A percentile compares a stretch with the other conserved stretches of the same genome.
These are phyloP conservation scores for Casuarina cunninghamiana DNA, from an alignment of 306 rosid genomes.

Conservation along the genomic window DNA sequence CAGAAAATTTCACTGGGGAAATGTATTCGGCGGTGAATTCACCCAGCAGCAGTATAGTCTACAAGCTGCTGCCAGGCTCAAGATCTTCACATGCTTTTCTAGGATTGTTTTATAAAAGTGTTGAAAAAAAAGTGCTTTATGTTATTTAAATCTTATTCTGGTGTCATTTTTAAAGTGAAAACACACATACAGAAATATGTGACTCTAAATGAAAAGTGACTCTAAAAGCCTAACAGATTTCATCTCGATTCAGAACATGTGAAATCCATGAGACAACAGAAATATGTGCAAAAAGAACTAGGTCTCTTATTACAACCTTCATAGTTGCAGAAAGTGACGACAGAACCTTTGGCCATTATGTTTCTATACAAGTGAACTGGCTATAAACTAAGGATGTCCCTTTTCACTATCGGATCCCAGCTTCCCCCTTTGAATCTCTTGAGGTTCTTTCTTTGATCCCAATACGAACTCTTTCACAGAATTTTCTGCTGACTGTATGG, in stretches of 20 bases:
- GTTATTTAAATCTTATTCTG: no score
- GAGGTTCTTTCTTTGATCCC: constrained; percentile 54
- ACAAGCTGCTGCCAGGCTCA: neutral
- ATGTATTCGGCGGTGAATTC: no score
- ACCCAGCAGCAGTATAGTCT: no score
- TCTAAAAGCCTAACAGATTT: no score
- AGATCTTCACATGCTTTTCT: constrained; percentile 1
- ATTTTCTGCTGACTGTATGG: constrained; percentile 58
- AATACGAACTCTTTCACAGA: constrained; percentile 58
- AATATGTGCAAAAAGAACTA: neutral
- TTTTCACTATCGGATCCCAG: constrained; percentile 34
- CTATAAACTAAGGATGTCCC: constrained; percentile 44
- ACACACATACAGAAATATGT: no score
- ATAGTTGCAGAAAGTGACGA: neutral
- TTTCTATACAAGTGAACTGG: constrained; percentile 32
- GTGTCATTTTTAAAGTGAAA: no score
- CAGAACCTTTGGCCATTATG: neutral
- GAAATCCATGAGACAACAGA: neutral
- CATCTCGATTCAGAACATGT: no score
- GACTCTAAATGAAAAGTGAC: no score
- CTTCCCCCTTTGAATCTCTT: constrained; percentile 42
- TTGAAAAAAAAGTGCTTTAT: no score
- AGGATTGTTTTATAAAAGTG: neutral
- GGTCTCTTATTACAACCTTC: neutral
- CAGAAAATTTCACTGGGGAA: no score